Evolutionary conservation across 2,329 filamentous ascomycete genomes (phyloP).

Genomic region (Aspergillus sp.): DNA sequence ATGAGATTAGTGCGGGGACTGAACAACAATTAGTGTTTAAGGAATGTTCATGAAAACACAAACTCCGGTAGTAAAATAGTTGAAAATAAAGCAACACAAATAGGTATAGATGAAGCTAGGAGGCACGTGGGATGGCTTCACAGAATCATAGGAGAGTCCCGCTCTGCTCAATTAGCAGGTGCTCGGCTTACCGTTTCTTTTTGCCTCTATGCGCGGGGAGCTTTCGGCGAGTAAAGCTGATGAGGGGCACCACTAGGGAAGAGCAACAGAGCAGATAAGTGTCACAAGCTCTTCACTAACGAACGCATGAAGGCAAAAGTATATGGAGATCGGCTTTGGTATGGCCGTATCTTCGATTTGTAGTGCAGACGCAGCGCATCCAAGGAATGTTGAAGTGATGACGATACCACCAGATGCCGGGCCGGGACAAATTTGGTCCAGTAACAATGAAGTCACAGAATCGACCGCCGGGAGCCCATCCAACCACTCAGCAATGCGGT

Average conservation of each 20-base stretch:
- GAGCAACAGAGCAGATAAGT: constrained; percentile 1
- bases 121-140: background rate
- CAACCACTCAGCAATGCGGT: constrained; percentile 1
- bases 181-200: background rate
- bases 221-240: background rate
- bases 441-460: constrained; percentile 12
- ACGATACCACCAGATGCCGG: constrained; percentile 6
- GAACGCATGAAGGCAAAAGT: constrained; percentile 22
- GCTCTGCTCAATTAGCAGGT: background rate
- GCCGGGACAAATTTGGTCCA: constrained; percentile 10
- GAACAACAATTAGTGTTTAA: background rate
- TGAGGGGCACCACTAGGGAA: constrained; percentile 14
- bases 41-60: background rate
- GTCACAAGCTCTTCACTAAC: constrained; percentile 28
- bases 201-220: constrained; percentile 5
- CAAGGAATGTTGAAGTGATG: constrained; percentile 9
- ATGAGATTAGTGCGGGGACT: background rate
- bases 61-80: background rate
- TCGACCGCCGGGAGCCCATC: background rate
- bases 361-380: constrained; percentile 2
- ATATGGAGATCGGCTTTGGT: background rate
- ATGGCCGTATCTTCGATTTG: background rate
- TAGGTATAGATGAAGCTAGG: background rate
- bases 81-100: background rate
- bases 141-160: background rate